These are phyloP conservation scores for Aotearoamyces nothofagi DNA, from an alignment of 2,329 filamentous ascomycete genomes.

Conservation along the genomic window DNA sequence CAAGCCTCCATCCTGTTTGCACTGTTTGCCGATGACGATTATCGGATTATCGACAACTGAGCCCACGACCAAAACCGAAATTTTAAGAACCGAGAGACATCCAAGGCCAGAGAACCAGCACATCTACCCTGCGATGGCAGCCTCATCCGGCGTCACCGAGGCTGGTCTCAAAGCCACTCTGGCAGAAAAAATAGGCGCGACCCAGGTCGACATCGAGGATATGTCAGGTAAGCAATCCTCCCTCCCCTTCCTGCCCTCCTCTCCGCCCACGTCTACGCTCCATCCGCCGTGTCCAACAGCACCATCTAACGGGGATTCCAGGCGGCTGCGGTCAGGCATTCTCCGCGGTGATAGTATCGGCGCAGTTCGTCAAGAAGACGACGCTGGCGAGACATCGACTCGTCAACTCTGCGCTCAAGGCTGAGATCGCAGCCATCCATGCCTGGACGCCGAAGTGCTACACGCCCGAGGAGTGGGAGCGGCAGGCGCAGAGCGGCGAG, in stretches of 20 bases:
- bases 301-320: constrained; percentile 18
- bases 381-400: constrained; percentile 53
- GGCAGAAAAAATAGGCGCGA: constrained; percentile 52
- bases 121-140: constrained; percentile 34
- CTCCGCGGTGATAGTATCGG: constrained; percentile 51
- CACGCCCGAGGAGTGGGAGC: constrained; percentile 61
- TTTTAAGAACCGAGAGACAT: no score
- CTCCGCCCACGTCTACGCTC: no score
- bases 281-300: no score
- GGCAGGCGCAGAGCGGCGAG: constrained; percentile 29
- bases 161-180: constrained; percentile 55
- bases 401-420: constrained; percentile 51
- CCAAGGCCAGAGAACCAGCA: no score
- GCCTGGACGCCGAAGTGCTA: constrained; percentile 65
- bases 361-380: constrained; percentile 40
- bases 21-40: no score
- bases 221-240: constrained; percentile 56
- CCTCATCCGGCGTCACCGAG: constrained; percentile 53
- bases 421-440: constrained; percentile 60
- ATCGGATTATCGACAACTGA: no score
- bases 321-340: constrained; percentile 59
- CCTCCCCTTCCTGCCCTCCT: constrained; percentile 4
- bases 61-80: no score
- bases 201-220: constrained; percentile 78
- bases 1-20: no score